These are phyloP conservation scores for Saksenaea oblongispora DNA, from an alignment of 371 early-diverging fungal genomes.

Conservation along the genomic window DNA sequence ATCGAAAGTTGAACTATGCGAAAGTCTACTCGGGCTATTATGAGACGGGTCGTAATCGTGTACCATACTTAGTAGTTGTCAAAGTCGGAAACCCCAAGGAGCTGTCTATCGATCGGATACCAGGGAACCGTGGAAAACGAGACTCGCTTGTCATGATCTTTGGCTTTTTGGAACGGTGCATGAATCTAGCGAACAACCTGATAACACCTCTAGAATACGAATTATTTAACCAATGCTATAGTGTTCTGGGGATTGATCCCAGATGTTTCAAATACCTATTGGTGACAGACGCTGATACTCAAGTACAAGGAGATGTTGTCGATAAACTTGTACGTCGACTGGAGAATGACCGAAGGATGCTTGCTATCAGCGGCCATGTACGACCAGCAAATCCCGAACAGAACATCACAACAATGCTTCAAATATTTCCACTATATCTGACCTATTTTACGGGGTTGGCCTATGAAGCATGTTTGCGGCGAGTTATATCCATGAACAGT, in stretches of 20 bases:
- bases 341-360: conserved; percentile 37
- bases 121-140: conserved; percentile 51
- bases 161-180: conserved; percentile 49
- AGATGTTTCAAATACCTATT: conserved; percentile 46
- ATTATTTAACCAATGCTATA: conserved; percentile 47
- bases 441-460: conserved; percentile 42
- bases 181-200: conserved; percentile 37
- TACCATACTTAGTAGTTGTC: conserved; percentile 49
- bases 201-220: conserved; percentile 52
- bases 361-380: conserved; percentile 51
- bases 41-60: conserved; percentile 48
- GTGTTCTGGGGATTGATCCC: conserved; percentile 48
- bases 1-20: conserved; percentile 35
- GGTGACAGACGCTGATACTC: conserved; percentile 49
- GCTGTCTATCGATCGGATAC: conserved; percentile 11
- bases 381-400: conserved; percentile 52
- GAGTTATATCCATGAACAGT: conserved; percentile 42
- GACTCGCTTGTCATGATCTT: conserved; percentile 43
- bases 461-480: conserved; percentile 43
- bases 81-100: conserved; percentile 40
- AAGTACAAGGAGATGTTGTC: conserved; percentile 38
- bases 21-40: conserved; percentile 49
- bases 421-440: conserved; percentile 47
- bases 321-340: conserved; percentile 32
- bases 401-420: conserved; percentile 49